A percentile compares a stretch with the other conserved stretches of the same genome.
phyloP scores from a whole-genome alignment of 23 red algal genomes.

The Cyanidiococcus yangmingshanensis region DNA sequence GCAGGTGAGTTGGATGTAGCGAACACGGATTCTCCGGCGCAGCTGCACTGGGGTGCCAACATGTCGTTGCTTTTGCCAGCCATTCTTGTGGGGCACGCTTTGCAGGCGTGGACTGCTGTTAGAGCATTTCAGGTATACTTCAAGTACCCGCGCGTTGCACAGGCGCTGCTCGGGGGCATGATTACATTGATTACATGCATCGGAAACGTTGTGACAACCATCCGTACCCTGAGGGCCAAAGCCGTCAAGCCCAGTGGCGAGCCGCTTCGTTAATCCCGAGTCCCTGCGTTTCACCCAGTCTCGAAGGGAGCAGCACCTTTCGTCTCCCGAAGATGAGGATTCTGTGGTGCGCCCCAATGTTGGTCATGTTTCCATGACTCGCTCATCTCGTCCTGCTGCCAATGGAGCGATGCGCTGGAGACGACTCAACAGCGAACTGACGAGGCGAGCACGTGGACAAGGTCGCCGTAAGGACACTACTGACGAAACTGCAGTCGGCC shows the following conservation, averaged over 20 bases:
- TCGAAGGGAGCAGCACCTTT: too few species aligned
- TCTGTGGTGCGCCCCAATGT: too few species aligned
- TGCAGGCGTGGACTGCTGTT: conserved; percentile 51
- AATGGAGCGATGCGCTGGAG: too few species aligned
- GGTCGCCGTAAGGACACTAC: too few species aligned
- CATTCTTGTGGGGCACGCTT: conserved; percentile 61
- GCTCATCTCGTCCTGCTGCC: too few species aligned
- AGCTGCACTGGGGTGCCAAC: conserved; percentile 85
- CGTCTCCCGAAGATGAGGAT: too few species aligned
- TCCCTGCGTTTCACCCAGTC: too few species aligned
- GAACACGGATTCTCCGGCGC: conserved; percentile 68
- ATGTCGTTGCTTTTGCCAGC: conserved; percentile 71
- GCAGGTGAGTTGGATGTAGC: conserved; percentile 92
- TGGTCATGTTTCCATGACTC: too few species aligned
- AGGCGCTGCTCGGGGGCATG: conserved; percentile 1
- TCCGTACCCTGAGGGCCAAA: conserved; percentile 7
- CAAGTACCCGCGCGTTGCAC: neutral
- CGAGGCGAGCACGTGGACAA: too few species aligned
- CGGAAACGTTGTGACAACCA: conserved; percentile 5
- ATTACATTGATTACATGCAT: neutral
- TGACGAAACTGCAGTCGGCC: too few species aligned
- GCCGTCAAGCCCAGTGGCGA: neutral
- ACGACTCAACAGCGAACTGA: too few species aligned
- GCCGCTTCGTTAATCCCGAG: too few species aligned
- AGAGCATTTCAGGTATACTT: conserved; percentile 8